Evolutionary conservation across 176 grass and related monocot genomes (phyloP).

Genomic region (Hordeum marinum): DNA sequence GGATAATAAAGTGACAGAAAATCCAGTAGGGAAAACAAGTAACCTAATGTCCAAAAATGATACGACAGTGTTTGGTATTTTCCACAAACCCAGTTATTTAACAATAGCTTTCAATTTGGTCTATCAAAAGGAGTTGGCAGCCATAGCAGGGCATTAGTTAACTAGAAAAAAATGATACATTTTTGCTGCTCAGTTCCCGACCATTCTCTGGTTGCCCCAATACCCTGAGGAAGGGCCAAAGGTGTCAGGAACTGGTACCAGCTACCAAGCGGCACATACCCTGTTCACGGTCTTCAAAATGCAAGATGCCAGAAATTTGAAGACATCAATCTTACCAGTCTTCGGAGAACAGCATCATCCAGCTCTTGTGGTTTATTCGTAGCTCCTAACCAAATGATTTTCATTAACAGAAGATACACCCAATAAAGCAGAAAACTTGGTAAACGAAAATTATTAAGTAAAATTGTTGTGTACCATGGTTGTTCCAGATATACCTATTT

Average conservation of each 20-base stretch:
- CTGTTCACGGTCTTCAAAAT: neutral
- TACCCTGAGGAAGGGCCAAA: neutral
- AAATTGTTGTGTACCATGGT: neutral
- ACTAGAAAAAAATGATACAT: neutral
- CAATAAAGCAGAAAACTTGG: neutral
- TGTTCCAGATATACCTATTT: neutral
- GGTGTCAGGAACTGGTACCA: neutral
- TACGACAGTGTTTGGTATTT: neutral
- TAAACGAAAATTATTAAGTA: neutral
- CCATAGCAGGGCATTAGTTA: neutral
- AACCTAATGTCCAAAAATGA: neutral
- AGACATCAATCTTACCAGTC: slow-evolving; percentile 53
- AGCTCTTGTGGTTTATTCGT: slow-evolving; percentile 99
- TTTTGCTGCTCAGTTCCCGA: neutral
- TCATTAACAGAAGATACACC: slow-evolving; percentile 24
- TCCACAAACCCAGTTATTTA: neutral
- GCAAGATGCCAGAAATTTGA: neutral
- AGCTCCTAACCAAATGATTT: slow-evolving; percentile 57
- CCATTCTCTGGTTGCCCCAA: neutral
- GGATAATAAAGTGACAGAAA: neutral
- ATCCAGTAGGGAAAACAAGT: neutral
- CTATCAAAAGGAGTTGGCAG: neutral
- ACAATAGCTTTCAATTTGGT: neutral
- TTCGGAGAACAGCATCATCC: slow-evolving; percentile 97
- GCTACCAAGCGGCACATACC: neutral